Percentiles rank a stretch among this genome's conserved stretches.
These are phyloP conservation scores for Lasiodiplodia sp. DNA, from an alignment of 2,329 filamentous ascomycete species.

Conservation along the genomic window DNA sequence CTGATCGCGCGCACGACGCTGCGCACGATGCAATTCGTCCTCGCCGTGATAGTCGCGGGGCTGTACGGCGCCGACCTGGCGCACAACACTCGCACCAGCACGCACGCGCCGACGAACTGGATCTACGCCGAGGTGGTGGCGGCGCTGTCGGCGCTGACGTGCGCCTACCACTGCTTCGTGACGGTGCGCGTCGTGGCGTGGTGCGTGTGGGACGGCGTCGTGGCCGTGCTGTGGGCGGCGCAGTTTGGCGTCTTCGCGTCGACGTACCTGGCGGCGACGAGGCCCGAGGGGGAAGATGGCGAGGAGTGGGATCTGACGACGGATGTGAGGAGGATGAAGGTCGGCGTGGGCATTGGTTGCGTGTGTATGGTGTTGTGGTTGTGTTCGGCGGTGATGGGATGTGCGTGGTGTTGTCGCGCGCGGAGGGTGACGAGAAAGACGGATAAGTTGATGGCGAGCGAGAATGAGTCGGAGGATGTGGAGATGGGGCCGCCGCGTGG, in stretches of 20 bases:
- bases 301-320: neutral
- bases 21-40: slow-evolving; percentile 4
- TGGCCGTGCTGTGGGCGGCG: slow-evolving; percentile 17
- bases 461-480: neutral
- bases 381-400: neutral
- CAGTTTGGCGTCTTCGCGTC: slow-evolving; percentile 1
- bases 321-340: neutral
- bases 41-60: neutral
- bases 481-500: neutral
- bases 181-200: slow-evolving; percentile 4
- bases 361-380: slow-evolving; percentile 14
- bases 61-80: slow-evolving; percentile 17
- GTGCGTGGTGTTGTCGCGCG: slow-evolving; percentile 12
- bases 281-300: neutral
- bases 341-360: neutral
- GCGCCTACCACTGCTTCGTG: slow-evolving; percentile 9
- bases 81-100: neutral
- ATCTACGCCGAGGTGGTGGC: slow-evolving; percentile 11
- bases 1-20: slow-evolving; percentile 5
- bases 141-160: slow-evolving; percentile 12
- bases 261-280: neutral
- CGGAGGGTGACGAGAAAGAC: slow-evolving; percentile 11
- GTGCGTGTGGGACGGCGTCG: slow-evolving; percentile 11
- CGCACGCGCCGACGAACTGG: neutral
- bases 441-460: neutral